phyloP scores from a whole-genome alignment of 208 protist species.

The Sergeia podlipaevii region DNA sequence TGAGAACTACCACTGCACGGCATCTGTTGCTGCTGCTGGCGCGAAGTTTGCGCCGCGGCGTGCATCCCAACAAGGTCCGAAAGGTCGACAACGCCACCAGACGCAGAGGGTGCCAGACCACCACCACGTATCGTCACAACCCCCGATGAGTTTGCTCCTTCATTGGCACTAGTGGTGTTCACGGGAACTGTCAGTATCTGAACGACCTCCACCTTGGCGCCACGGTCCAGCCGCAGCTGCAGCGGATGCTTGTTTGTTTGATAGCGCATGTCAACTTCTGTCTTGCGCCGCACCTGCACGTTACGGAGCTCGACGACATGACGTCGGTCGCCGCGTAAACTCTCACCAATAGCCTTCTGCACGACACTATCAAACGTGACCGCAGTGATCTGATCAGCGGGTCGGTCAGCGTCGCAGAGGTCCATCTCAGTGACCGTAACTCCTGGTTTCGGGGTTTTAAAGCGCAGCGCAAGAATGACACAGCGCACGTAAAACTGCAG shows the following conservation, averaged over 20 bases:
- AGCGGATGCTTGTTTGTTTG: conserved; percentile 71
- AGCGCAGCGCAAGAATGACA: conserved; percentile 59
- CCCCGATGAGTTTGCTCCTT: too few species aligned
- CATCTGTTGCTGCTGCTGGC: too few species aligned
- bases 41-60: too few species aligned
- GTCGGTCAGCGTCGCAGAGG: conserved; percentile 59
- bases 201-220: conserved; percentile 70
- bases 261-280: conserved; percentile 65
- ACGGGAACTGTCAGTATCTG: conserved; percentile 47
- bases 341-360: conserved; percentile 56
- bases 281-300: conserved; percentile 68
- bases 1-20: too few species aligned
- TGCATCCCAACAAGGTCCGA: too few species aligned
- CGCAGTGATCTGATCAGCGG: conserved; percentile 61
- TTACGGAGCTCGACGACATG: conserved; percentile 75
- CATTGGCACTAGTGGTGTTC: background rate
- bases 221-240: conserved; percentile 59
- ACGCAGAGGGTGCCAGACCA: too few species aligned
- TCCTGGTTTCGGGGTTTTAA: conserved; percentile 54
- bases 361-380: conserved; percentile 76
- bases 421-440: conserved; percentile 66
- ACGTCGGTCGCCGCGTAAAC: conserved; percentile 57
- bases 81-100: too few species aligned
- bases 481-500: conserved; percentile 65
- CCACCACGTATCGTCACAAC: too few species aligned